Evolutionary conservation across 352 stramenopile species (phyloP), one percentile per base, ranked within the genome.

Genomic region (Phytopythium ostracodes): DNA sequence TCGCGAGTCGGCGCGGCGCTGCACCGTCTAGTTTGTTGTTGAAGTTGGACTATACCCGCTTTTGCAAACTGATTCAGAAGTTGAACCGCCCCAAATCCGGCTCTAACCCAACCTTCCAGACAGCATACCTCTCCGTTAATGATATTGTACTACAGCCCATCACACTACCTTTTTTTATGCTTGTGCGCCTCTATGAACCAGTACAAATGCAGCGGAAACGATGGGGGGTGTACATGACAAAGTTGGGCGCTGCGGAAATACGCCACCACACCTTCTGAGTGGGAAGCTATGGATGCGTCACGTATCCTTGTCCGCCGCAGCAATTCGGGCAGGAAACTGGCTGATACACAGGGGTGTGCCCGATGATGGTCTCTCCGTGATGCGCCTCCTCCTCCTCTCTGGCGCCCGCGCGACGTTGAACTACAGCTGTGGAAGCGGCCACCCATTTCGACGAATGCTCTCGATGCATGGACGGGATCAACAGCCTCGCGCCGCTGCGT

Each of bases 11-110:
- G 42, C 20, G 4, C 44, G 22, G 44, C 22, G 22, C 12, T 20
- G 44, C 22, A 51, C 44, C 44, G 22, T 51, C 44, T 18, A 51
- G 12, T 22, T 31, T 22, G 8, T 18, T 12, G 22, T 51, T 51
- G 22, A 51, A 51, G 44, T 51, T 51, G 44, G 2, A 51, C 44
- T 31, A 31, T 51, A 31, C 44, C 44, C 11, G 44, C 22, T 51
- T 51, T 51, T 51, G 44, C 42, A 12, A 51, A 20, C 44, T 51
- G 44, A 31, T 51, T 51, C 42, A 51, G n/a, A 51, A 27, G 44
- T 51, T 51, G 44, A 51, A 51, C 44, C 22, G n/a, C 40, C 12
- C 7, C 33, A 10, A n/a, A 14, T 44, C 38, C 12, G 38, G 38
- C 38, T 44, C 38, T 44, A 15, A 10, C 33, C 10, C 33, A 38